Percentiles rank a stretch among this genome's conserved stretches.
Evolutionary conservation across 768 basidiomycete species (phyloP).

Genomic region (Cystofilobasidium ferigula): DNA sequence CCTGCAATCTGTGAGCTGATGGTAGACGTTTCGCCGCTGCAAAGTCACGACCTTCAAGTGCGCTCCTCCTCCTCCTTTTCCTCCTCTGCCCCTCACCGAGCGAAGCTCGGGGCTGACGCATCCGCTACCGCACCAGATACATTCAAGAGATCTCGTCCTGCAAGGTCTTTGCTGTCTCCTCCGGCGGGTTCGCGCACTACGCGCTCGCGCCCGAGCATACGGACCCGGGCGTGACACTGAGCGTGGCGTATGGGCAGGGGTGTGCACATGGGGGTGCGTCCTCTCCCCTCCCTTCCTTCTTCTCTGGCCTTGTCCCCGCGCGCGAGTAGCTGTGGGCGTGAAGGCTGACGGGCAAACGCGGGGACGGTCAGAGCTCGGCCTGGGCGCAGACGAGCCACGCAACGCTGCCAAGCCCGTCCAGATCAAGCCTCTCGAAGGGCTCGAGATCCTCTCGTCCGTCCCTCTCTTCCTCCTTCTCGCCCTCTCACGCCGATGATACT

Average conservation of each 20-base stretch:
- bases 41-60: background rate
- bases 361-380: conserved; percentile 30
- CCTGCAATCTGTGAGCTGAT: conserved; percentile 18
- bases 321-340: too few relatives aligned
- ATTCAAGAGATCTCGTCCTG: conserved; percentile 78
- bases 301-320: conserved; percentile 40
- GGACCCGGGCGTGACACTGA: conserved; percentile 51
- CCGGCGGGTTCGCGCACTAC: conserved; percentile 86
- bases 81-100: conserved; percentile 62
- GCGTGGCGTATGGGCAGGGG: conserved; percentile 48
- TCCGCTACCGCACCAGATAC: conserved; percentile 43
- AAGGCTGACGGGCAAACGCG: too few relatives aligned
- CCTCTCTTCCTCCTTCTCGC: background rate
- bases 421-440: conserved; percentile 58
- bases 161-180: conserved; percentile 56
- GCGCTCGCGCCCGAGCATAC: conserved; percentile 61
- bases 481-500: background rate
- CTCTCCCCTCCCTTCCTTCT: conserved; percentile 55
- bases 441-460: conserved; percentile 68
- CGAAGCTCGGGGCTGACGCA: too few relatives aligned
- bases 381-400: conserved; percentile 42
- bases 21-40: background rate
- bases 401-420: conserved; percentile 47
- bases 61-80: conserved; percentile 7
- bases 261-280: conserved; percentile 25